Evolutionary conservation across 73 alveolate species (phyloP), one percentile per base, ranked within the genome.

Genomic region (Durusdinium trenchii): DNA sequence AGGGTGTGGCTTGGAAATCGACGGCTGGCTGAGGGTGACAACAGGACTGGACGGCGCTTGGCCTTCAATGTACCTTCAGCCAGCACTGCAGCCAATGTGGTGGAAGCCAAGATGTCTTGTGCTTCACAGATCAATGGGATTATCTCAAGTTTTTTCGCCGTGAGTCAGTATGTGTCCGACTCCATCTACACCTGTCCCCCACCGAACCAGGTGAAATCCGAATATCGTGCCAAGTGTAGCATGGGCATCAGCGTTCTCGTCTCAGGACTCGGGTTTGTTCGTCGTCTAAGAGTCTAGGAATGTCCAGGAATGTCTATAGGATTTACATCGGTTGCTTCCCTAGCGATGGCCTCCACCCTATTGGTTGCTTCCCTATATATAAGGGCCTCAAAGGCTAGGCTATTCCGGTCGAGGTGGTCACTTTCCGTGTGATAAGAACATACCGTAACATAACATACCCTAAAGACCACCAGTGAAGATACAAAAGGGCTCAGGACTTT

Each of bases 211-310:
- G 57, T 81, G 26, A 50, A 50, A 0, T 81, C 91, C 43, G 42
- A 81, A 32, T 81, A 81, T 46, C 91, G 38, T 4, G 62, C 91
- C 45, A 81, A 50, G 62, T 81, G 91, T 46, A 81, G 91, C 67
- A 81, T 81, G 91, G 32, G 91, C 91, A 81, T 81, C 91, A 81
- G 91, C 45, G 91, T 81, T n/a, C 42, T 64, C 18, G n/a, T 43
- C 42, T 64, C 79, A n/a, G n/a, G n/a, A n/a, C n/a, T n/a, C n/a
- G n/a, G n/a, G n/a, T n/a, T n/a, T n/a, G n/a, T n/a, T n/a, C n/a
- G n/a, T n/a, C n/a, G n/a, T n/a, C n/a, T n/a, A n/a, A n/a, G n/a
- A n/a, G n/a, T n/a, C n/a, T n/a, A n/a, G n/a, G n/a, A n/a, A n/a
- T n/a, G n/a, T n/a, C n/a, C n/a, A n/a, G n/a, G n/a, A n/a, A n/a